Conservation (phyloP, 2,329 filamentous ascomycete species). For the Hypoxylon sp. region DNA sequence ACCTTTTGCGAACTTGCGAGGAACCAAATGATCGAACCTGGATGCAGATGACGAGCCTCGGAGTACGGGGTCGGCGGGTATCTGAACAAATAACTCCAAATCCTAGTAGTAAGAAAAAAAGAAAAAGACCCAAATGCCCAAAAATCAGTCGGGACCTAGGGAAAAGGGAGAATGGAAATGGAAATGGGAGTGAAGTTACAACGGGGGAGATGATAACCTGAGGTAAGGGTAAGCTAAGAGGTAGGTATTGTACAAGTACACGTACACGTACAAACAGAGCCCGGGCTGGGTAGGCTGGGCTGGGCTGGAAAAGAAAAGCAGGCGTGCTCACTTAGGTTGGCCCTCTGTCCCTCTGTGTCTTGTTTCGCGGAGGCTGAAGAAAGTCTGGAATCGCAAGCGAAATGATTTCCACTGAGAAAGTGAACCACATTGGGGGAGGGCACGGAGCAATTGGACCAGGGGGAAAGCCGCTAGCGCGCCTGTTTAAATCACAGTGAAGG, state of each 20-base stretch:
- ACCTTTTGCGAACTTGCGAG: slow-evolving; percentile 28
- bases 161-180: slow-evolving; percentile 16
- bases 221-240: slow-evolving; percentile 7
- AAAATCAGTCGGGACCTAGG: slow-evolving; percentile 20
- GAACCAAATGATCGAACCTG: slow-evolving; percentile 30
- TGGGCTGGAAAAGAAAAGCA: slow-evolving; percentile 41
- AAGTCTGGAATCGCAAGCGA: slow-evolving; percentile 66
- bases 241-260: slow-evolving; percentile 20
- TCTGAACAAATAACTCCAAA: slow-evolving; percentile 45
- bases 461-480: slow-evolving; percentile 41
- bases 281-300: too few species aligned
- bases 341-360: slow-evolving; percentile 44
- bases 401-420: slow-evolving; percentile 64
- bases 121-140: slow-evolving; percentile 37
- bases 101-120: slow-evolving; percentile 24
- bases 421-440: slow-evolving; percentile 38
- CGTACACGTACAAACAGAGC: slow-evolving; percentile 28
- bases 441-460: slow-evolving; percentile 46
- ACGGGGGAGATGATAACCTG: slow-evolving; percentile 21
- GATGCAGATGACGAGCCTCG: slow-evolving; percentile 38
- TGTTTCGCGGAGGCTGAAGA: slow-evolving; percentile 61
- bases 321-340: slow-evolving; percentile 6
- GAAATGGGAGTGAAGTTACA: slow-evolving; percentile 21
- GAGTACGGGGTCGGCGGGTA: slow-evolving; percentile 32
- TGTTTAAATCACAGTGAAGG: slow-evolving; percentile 39